Evolutionary conservation across 2,329 filamentous ascomycete genomes (phyloP).

Genomic region (Myotisia sp.): DNA sequence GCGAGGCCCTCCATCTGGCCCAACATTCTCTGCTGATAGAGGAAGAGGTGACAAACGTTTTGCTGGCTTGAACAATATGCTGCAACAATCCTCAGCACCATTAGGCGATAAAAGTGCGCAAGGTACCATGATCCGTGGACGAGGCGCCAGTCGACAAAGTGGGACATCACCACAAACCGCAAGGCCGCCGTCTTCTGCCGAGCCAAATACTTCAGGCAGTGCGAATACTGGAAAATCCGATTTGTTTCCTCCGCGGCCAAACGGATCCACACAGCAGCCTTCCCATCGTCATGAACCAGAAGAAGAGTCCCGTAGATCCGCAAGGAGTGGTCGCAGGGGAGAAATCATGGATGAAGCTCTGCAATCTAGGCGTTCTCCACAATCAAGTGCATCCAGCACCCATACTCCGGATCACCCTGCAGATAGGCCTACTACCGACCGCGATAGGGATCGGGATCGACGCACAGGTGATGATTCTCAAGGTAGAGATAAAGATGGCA

Average conservation of each 20-base stretch:
- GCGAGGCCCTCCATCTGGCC: constrained; percentile 25
- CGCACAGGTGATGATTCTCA: constrained; percentile 20
- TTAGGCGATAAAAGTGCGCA: constrained; percentile 20
- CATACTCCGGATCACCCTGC: constrained; percentile 15
- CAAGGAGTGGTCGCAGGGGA: constrained; percentile 18
- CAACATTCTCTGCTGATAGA: constrained; percentile 25
- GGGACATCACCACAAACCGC: constrained; percentile 20
- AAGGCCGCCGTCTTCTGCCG: constrained; percentile 21
- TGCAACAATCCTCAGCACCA: constrained; percentile 30
- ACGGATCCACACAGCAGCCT: constrained; percentile 13
- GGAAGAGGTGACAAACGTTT: constrained; percentile 34
- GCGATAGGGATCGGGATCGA: constrained; percentile 18
- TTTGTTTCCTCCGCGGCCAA: constrained; percentile 19
- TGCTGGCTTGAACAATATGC: constrained; percentile 33
- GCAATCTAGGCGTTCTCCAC: constrained; percentile 22
- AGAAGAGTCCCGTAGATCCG: constrained; percentile 16
- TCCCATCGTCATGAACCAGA: constrained; percentile 17
- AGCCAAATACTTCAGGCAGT: constrained; percentile 16
- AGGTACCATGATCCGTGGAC: constrained; percentile 27
- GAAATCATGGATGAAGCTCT: constrained; percentile 24
- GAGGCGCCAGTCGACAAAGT: constrained; percentile 25
- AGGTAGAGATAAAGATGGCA: constrained; percentile 15
- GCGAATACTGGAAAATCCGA: constrained; percentile 16
- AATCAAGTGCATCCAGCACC: constrained; percentile 16
- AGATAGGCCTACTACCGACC: constrained; percentile 15